Evolutionary conservation across 768 basidiomycete genomes (phyloP).

Genomic region (Mycena maculata): DNA sequence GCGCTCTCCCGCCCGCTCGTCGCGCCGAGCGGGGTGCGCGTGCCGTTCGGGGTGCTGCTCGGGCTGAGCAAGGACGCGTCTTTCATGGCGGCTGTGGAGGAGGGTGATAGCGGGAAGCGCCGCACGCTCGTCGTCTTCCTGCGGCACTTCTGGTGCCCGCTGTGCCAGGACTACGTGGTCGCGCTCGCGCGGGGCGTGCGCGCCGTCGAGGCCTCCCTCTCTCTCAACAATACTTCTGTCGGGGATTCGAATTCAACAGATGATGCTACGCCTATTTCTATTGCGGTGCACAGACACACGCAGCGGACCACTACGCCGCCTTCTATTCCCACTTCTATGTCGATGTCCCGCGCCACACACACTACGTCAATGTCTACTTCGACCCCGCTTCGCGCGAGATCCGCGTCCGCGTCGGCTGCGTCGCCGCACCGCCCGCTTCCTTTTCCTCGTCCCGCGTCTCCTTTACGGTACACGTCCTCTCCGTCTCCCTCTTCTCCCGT

Average conservation of each 20-base stretch:
- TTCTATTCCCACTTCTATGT: not conserved
- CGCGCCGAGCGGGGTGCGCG: conserved; percentile 71
- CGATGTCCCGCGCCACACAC: not conserved
- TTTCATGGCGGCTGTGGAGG: not conserved
- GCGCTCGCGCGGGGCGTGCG: conserved; percentile 59
- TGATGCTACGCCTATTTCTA: not conserved
- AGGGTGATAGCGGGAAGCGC: conserved; percentile 33
- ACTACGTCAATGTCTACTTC: too few relatives aligned
- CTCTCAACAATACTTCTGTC: not conserved
- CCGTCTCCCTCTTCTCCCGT: too few relatives aligned
- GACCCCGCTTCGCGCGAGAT: too few relatives aligned
- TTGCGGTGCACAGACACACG: not conserved
- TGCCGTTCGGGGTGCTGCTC: conserved; percentile 79
- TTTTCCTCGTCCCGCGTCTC: too few relatives aligned
- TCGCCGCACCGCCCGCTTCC: too few relatives aligned
- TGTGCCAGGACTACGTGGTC: conserved; percentile 90
- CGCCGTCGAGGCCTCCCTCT: conserved; percentile 24
- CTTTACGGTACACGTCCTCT: too few relatives aligned
- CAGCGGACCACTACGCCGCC: too few relatives aligned
- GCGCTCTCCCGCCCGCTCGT: conserved; percentile 75
- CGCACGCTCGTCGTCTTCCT: conserved; percentile 85
- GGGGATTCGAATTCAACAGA: not conserved
- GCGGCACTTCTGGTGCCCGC: conserved; percentile 89
- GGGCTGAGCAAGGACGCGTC: conserved; percentile 25
- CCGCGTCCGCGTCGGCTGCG: too few relatives aligned